These are phyloP conservation scores for Fusarium napiforme DNA, from an alignment of 2,329 filamentous ascomycete species.

Conservation along the genomic window DNA sequence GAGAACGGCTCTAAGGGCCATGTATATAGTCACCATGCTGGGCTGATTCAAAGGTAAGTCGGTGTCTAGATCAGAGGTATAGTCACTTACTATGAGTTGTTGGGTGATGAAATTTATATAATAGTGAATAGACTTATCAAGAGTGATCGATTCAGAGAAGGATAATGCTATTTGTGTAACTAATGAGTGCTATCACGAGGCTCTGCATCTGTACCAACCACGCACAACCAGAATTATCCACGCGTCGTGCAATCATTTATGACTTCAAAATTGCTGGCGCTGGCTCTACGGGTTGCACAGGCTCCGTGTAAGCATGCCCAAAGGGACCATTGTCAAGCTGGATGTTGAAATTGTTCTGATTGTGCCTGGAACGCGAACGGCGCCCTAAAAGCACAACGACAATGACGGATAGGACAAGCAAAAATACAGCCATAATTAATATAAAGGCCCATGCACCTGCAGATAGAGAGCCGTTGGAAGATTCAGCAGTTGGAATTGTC, in stretches of 20 bases:
- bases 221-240: neutral
- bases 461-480: too few relatives aligned
- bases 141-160: neutral
- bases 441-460: neutral
- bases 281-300: neutral
- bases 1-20: too few relatives aligned
- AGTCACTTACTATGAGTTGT: neutral
- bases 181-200: neutral
- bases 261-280: neutral
- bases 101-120: neutral
- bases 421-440: neutral
- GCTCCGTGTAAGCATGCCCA: neutral
- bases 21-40: neutral
- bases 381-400: neutral
- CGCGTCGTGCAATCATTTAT: neutral
- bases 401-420: neutral
- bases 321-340: neutral
- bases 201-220: neutral
- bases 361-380: neutral
- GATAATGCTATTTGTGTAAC: neutral
- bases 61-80: neutral
- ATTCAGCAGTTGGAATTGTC: neutral
- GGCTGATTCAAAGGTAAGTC: constrained; percentile 29
- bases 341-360: neutral
- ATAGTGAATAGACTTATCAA: neutral